Evolutionary conservation across 192 early-diverging fungal genomes (phyloP).

Genomic region (Haplosporangium gracile): DNA sequence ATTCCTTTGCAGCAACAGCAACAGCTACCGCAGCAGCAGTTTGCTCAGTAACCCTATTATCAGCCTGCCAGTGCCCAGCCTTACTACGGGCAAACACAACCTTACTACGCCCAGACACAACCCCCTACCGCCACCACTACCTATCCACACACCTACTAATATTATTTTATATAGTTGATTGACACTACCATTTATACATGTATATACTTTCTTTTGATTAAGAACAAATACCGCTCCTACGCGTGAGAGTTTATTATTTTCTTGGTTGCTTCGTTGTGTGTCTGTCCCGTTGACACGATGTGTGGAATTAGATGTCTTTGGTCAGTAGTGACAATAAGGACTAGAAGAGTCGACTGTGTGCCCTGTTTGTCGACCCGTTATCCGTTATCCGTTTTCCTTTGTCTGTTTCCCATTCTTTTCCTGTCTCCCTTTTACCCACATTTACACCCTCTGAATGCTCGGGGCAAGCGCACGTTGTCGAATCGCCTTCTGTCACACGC

Average conservation of each 20-base stretch:
- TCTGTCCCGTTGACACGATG: too few species aligned
- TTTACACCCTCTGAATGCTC: neutral
- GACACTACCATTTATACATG: neutral
- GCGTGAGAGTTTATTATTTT: neutral
- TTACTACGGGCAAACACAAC: constrained; percentile 8
- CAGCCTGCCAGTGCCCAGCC: constrained; percentile 2
- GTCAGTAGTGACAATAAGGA: too few species aligned
- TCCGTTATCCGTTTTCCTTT: neutral
- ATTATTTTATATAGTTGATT: neutral
- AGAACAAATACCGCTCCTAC: neutral
- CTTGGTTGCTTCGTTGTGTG: too few species aligned
- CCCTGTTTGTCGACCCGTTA: neutral
- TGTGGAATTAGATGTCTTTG: too few species aligned
- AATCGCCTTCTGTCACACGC: neutral
- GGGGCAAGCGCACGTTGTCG: constrained; percentile 8
- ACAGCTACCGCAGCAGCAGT: constrained; percentile 4
- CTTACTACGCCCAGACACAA: constrained; percentile 14
- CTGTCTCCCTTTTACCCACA: neutral
- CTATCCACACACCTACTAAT: neutral
- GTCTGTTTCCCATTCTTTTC: neutral
- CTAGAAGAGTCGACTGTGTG: neutral
- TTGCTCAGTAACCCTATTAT: neutral
- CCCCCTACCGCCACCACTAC: neutral
- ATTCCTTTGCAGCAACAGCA: constrained; percentile 25
- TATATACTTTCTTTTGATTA: neutral